Percentiles rank a stretch among this genome's conserved stretches.
These are phyloP conservation scores for Nakaseomyces kungkrabaensis DNA, from an alignment of 1,139 yeast genomes.

Conservation along the genomic window DNA sequence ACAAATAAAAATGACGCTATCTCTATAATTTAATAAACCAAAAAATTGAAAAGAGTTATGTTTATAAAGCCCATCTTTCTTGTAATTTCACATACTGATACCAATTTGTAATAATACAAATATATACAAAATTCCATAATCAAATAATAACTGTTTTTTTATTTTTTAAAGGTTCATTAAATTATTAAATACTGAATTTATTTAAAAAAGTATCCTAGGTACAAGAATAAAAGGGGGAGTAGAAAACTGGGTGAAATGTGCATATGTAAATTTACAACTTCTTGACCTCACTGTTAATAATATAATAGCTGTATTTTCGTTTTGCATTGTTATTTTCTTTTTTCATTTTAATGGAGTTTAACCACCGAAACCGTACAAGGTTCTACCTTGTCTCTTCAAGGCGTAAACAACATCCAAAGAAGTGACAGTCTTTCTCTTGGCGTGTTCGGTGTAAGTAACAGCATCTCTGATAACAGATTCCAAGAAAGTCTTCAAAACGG, in stretches of 20 bases:
- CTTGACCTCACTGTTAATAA: background rate
- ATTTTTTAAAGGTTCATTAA: background rate
- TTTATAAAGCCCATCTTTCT: background rate
- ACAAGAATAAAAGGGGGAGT: background rate
- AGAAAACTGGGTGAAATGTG: background rate
- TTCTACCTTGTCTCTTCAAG: constrained; percentile 98
- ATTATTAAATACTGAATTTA: background rate
- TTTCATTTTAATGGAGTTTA: constrained; percentile 28
- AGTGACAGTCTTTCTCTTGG: constrained; percentile 98
- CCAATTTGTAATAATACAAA: too few species aligned
- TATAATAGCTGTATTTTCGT: background rate
- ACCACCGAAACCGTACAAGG: constrained; percentile 99
- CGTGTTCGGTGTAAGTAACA: constrained; percentile 96
- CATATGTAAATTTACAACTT: background rate
- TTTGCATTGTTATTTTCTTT: background rate
- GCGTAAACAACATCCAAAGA: constrained; percentile 96
- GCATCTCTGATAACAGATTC: constrained; percentile 96
- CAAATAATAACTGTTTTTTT: background rate
- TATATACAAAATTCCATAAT: background rate
- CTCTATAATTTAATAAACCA: background rate
- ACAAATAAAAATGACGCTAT: background rate
- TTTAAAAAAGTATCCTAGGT: background rate
- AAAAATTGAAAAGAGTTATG: background rate
- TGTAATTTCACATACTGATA: too few species aligned
- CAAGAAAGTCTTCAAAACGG: constrained; percentile 84